Percentiles rank a stretch among this genome's conserved stretches.
Conservation (phyloP, 1,284 basidiomycete species). For the Acaromyces ingoldii region DNA sequence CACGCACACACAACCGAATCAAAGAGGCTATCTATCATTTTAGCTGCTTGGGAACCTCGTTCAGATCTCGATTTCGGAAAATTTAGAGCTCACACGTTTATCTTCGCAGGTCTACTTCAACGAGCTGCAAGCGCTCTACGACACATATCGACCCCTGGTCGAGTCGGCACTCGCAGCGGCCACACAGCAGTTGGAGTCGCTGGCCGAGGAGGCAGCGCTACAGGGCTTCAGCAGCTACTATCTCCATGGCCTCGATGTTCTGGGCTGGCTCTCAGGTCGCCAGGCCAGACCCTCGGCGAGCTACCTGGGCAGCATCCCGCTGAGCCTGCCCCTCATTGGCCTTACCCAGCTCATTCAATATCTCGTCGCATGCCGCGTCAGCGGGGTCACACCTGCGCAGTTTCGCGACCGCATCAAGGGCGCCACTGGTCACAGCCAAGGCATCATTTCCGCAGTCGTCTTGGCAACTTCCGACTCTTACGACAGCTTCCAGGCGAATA, state of each 20-base stretch:
- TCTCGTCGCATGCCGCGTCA: conserved; percentile 70
- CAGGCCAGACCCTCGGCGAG: conserved; percentile 67
- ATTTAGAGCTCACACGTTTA: no score
- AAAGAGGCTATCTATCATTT: no score
- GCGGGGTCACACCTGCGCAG: conserved; percentile 71
- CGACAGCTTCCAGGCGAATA: conserved; percentile 70
- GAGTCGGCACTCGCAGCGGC: conserved; percentile 65
- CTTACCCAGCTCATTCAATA: conserved; percentile 93
- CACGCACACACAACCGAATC: no score
- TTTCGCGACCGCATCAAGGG: conserved; percentile 73
- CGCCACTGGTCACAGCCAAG: conserved; percentile 93
- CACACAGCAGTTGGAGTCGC: conserved; percentile 52
- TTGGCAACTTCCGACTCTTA: conserved; percentile 73
- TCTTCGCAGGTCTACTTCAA: conserved; percentile 74
- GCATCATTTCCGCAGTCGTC: conserved; percentile 84
- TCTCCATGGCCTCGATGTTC: conserved; percentile 72
- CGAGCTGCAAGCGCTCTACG: conserved; percentile 84
- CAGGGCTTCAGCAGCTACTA: conserved; percentile 65
- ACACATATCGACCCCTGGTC: conserved; percentile 83
- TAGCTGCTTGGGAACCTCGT: no score
- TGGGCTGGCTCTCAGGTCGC: conserved; percentile 75
- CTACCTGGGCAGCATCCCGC: conserved; percentile 91
- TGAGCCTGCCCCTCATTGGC: conserved; percentile 92
- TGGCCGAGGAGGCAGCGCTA: conserved; percentile 56
- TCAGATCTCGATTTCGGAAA: no score